These are phyloP conservation scores for Dillenia suffruticosa DNA, from an alignment of 164 flowering plant genomes.

Conservation along the genomic window DNA sequence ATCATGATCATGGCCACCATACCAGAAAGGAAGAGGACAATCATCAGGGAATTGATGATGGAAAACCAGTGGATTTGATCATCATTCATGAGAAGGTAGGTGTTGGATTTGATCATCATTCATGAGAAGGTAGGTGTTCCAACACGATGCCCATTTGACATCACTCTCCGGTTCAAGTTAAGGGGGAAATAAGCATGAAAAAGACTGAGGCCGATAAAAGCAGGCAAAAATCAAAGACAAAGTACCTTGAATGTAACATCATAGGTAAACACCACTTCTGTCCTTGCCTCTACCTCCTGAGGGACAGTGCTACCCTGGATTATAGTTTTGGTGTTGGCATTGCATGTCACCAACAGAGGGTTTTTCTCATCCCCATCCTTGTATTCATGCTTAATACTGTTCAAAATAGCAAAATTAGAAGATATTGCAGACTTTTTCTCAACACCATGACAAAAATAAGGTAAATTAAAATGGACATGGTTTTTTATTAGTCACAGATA, in stretches of 20 bases:
- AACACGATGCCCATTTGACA: conserved; percentile 51
- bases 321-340: conserved; percentile 57
- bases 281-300: conserved; percentile 72
- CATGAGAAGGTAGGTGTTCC: conserved; percentile 47
- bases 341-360: conserved; percentile 80
- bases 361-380: conserved; percentile 91
- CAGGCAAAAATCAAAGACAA: neutral
- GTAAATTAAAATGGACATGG: too few relatives aligned
- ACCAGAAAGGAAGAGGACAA: conserved; percentile 47
- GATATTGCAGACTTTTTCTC: too few relatives aligned
- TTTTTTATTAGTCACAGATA: too few relatives aligned
- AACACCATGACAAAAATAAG: too few relatives aligned
- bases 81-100: conserved; percentile 41
- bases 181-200: neutral
- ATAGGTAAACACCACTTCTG: conserved; percentile 47
- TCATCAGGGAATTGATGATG: conserved; percentile 47
- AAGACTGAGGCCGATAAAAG: neutral
- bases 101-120: conserved; percentile 40
- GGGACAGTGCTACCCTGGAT: conserved; percentile 61
- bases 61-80: conserved; percentile 47
- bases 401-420: conserved; percentile 7
- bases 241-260: conserved; percentile 49
- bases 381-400: conserved; percentile 86
- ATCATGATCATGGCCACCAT: conserved; percentile 59
- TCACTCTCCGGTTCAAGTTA: conserved; percentile 34